Evolutionary conservation across 2,329 filamentous ascomycete species (phyloP), one percentile per base, ranked within the genome.

Genomic region (Penicillium sp.): DNA sequence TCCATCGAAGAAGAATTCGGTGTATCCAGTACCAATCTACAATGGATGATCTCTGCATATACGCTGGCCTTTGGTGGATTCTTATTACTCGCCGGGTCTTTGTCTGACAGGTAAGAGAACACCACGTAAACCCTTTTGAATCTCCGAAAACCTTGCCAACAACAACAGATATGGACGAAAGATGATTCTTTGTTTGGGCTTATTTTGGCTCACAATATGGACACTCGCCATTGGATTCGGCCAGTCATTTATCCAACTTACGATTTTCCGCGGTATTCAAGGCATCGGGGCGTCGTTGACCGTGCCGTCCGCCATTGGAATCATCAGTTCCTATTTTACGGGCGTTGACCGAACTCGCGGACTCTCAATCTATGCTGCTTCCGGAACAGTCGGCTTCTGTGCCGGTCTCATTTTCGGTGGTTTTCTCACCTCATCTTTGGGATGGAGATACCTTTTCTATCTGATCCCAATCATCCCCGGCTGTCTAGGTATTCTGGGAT

Each of bases 251-350:
- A 75, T 77, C 46, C 64, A 69, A 48, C 64, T 72, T n/a, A 67
- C 69, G 2, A 58, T 72, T 6, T 72, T 72, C 31, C 75, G 80
- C n/a, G 80, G 78, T 0, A 66, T 81, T 0, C 78, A 81, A 46
- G 80, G 80, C 1, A 71, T 80, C 10, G 78, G 78, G 1, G 70
- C 78, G 1, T 78, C 79, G 6, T 74, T 81, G 73, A 79, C 78
- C 3, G 70, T 81, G 0, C 79, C 79, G 1, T 78, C 79, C 0
- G 77, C 77, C 0, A 78, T 81, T 46, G 74, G 78, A 1, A 75
- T 82, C 23, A 79, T 82, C 51, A 74, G 67, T 49, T 79, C 66
- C 21, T 77, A 76, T 61, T 77, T 77, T 23, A 71, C 71, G 10
- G 69, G 71, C 11, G 64, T 71, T 37, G 75, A 77, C 52, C 68